Evolutionary conservation across 768 basidiomycete species (phyloP), one percentile per base, ranked within the genome.

Genomic region (Suillus subluteus): DNA sequence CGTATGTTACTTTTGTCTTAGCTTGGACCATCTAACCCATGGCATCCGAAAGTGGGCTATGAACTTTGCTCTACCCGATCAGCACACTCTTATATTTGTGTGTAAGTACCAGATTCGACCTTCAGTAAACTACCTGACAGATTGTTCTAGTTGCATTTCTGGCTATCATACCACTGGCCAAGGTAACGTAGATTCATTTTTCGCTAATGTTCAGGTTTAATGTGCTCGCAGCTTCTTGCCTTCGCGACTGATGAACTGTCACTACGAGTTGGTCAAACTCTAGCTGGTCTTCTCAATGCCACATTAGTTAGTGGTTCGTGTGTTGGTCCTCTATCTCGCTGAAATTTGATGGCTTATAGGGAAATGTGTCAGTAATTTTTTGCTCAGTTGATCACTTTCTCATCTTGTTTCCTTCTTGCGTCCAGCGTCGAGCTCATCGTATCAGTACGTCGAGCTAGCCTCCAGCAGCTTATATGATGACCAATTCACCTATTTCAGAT

Each of bases 181-280:
- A 94, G 79, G 91, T 90, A 59, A 43, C 16, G 21, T 9, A 30
- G 5, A 26, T 61, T 21, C 11, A 3, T 3, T 61, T 43, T n/a
- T 12, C 37, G 16, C 40, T 11, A 6, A 30, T 43, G 59, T 41
- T 59, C 5, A 43, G 9, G 41, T 61, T 43, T 43, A 16, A 61
- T 26, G 40, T 61, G 2, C 40, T 69, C 44, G 2, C 66, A 92
- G 90, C 78, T 95, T 6, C 82, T 95, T 2, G 90, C 89, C 2
- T 95, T 95, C 73, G 92, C 92, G 1, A 96, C 94, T 0, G 94
- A 96, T 67, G 92, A 96, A 67, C 70, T 96, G 23, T 91, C 94
- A 5, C 71, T 94, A 62, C 88, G 93, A 32, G 88, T 95, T 4
- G 94, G 94, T 2, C 90, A 92, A 76, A 93, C 93, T 1, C 79